Percentiles rank a stretch among this genome's conserved stretches.
Evolutionary conservation across 768 basidiomycete species (phyloP).

Genomic region (Hydnomerulius pinastri): DNA sequence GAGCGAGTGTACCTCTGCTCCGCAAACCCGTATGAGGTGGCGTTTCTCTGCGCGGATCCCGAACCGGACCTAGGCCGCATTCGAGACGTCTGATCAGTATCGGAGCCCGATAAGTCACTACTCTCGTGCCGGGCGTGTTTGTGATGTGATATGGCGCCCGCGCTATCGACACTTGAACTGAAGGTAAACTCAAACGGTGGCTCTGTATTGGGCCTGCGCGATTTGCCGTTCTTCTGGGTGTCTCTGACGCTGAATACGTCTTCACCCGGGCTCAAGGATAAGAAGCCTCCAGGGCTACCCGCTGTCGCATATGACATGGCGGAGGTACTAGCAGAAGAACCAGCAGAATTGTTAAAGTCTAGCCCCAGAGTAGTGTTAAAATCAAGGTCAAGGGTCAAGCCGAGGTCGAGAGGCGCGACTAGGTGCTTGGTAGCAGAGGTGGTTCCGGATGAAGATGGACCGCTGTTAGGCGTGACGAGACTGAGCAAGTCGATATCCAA

Average conservation of each 20-base stretch:
- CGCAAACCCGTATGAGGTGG: constrained; percentile 7
- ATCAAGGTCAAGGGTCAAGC: constrained; percentile 26
- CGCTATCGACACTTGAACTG: constrained; percentile 1
- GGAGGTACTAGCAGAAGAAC: constrained; percentile 10
- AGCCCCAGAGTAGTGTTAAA: constrained; percentile 17
- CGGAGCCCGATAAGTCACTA: constrained; percentile 16
- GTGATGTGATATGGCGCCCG: constrained; percentile 2
- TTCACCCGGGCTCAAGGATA: constrained; percentile 9
- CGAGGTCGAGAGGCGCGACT: neutral
- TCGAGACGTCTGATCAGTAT: constrained; percentile 24
- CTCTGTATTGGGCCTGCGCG: constrained; percentile 4
- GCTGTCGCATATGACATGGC: constrained; percentile 26
- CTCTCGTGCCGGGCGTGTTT: neutral
- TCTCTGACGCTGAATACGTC: constrained; percentile 10
- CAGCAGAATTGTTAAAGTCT: constrained; percentile 16
- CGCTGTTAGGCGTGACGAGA: neutral
- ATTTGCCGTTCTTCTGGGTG: neutral
- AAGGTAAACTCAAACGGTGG: constrained; percentile 12
- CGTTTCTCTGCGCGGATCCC: constrained; percentile 14
- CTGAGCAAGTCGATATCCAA: constrained; percentile 15
- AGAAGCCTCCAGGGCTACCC: constrained; percentile 9
- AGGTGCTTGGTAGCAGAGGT: constrained; percentile 6
- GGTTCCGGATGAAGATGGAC: neutral
- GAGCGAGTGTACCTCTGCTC: constrained; percentile 22
- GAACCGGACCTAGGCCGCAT: constrained; percentile 9